Conservation (phyloP, 1,139 yeast species). For the Kluyveromyces marxianus region DNA sequence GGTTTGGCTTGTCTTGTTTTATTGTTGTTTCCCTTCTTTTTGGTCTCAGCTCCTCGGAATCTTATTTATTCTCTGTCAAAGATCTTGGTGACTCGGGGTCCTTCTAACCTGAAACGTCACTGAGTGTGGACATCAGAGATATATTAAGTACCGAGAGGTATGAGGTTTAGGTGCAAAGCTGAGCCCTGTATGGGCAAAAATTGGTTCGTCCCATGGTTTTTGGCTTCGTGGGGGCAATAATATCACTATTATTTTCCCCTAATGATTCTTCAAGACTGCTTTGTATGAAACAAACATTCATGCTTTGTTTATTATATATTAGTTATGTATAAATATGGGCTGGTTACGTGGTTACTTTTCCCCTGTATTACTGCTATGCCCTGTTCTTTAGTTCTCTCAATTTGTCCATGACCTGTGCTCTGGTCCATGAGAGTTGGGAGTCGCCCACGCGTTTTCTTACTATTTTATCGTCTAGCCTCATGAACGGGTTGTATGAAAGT, state of each 20-base stretch:
- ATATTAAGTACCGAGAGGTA: slow-evolving; percentile 29
- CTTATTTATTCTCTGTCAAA: slow-evolving; percentile 1
- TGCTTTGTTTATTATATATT: no score
- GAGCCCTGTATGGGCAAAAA: not conserved
- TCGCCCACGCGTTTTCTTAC: slow-evolving; percentile 49
- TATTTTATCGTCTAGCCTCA: slow-evolving; percentile 58
- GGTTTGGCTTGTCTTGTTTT: not conserved
- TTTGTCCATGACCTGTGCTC: slow-evolving; percentile 52
- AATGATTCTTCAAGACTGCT: no score
- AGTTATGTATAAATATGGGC: no score
- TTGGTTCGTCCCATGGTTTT: no score
- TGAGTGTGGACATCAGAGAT: slow-evolving; percentile 70
- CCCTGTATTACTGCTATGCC: not conserved
- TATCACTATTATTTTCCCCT: no score
- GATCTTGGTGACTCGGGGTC: slow-evolving; percentile 3
- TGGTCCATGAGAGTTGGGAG: slow-evolving; percentile 35
- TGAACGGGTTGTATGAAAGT: slow-evolving; percentile 76
- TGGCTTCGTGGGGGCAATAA: no score
- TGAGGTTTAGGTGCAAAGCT: not conserved
- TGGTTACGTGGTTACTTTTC: no score
- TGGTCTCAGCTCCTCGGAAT: slow-evolving; percentile 2
- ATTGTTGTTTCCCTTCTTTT: not conserved
- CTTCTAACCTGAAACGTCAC: slow-evolving; percentile 2
- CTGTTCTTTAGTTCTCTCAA: slow-evolving; percentile 65
- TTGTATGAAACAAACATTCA: no score